These are phyloP conservation scores for Ceriops tagal DNA, from an alignment of 345 rosid species.

Conservation along the genomic window DNA sequence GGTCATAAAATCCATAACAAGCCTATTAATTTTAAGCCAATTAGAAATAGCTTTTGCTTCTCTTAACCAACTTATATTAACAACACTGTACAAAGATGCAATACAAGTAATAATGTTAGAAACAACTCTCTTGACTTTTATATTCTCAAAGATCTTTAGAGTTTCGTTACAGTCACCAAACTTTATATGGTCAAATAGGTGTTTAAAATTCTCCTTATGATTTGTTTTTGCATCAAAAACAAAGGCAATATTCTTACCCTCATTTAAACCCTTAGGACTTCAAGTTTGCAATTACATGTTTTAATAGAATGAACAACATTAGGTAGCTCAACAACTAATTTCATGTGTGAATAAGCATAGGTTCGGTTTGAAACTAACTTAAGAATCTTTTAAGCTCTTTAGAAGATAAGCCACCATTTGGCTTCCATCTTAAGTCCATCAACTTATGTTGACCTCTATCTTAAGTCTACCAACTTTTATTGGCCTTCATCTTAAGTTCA, in stretches of 20 bases:
- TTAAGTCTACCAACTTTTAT: background rate
- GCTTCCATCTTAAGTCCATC: slow-evolving; percentile 29
- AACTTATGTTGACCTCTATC: slow-evolving; percentile 22
- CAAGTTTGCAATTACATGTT: slow-evolving; percentile 80
- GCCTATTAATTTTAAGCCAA: slow-evolving; percentile 56
- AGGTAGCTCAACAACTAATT: slow-evolving; percentile 44
- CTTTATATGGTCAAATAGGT: slow-evolving; percentile 68
- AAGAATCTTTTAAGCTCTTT: slow-evolving; percentile 48
- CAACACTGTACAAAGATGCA: slow-evolving; percentile 79
- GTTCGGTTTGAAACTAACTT: slow-evolving; percentile 49
- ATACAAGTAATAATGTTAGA: slow-evolving; percentile 83
- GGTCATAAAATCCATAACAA: slow-evolving; percentile 73
- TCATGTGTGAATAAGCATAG: slow-evolving; percentile 60
- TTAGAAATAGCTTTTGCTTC: slow-evolving; percentile 74
- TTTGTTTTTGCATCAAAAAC: slow-evolving; percentile 76
- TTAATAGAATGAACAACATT: slow-evolving; percentile 55
- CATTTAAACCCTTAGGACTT: slow-evolving; percentile 56
- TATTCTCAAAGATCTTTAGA: slow-evolving; percentile 71
- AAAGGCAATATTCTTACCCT: slow-evolving; percentile 67
- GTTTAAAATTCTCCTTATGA: slow-evolving; percentile 55
- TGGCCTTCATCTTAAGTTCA: slow-evolving; percentile 27
- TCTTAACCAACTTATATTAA: slow-evolving; percentile 53
- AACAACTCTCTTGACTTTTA: slow-evolving; percentile 72
- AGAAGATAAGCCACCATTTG: slow-evolving; percentile 36
- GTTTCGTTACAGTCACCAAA: slow-evolving; percentile 55